Conservation (phyloP, 371 early-diverging fungal species). For the Mycotypha africana region DNA sequence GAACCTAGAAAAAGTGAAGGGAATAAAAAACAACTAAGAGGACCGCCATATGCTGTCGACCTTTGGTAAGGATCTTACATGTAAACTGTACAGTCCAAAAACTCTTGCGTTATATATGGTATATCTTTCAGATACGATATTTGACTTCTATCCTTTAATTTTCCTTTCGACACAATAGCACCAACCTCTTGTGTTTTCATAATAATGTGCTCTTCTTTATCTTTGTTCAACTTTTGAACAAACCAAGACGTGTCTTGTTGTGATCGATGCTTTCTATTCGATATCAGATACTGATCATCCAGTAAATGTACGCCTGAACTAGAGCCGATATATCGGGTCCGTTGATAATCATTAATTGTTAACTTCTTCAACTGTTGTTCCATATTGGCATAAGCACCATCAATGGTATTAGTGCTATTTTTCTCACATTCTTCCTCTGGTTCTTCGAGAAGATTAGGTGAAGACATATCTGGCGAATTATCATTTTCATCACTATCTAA, state of each 20-base stretch:
- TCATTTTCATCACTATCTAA: too few relatives aligned
- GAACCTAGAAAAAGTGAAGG: conserved; percentile 20
- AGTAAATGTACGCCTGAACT: conserved; percentile 33
- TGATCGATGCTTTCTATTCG: conserved; percentile 15
- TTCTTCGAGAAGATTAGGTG: too few relatives aligned
- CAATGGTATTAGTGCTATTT: too few relatives aligned
- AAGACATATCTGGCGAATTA: too few relatives aligned
- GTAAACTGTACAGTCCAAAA: conserved; percentile 25
- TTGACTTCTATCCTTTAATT: too few relatives aligned
- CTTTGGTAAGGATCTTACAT: conserved; percentile 14
- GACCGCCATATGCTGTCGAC: too few relatives aligned
- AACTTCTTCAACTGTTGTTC: conserved; percentile 17
- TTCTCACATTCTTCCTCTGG: too few relatives aligned
- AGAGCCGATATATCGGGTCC: conserved; percentile 32
- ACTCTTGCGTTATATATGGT: conserved; percentile 20
- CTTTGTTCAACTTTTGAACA: conserved; percentile 34
- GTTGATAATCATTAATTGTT: conserved; percentile 30
- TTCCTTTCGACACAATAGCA: background rate
- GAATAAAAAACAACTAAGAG: background rate
- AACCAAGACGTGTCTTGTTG: conserved; percentile 18
- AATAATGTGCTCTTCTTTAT: conserved; percentile 33
- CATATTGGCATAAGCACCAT: too few relatives aligned
- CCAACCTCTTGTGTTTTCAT: conserved; percentile 23
- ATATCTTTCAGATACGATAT: conserved; percentile 27
- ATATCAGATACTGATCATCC: conserved; percentile 6